A percentile compares a stretch with the other conserved stretches of the same genome.
These are phyloP conservation scores for Bipolaris gigantea DNA, from an alignment of 2,329 filamentous ascomycete genomes.

Conservation along the genomic window DNA sequence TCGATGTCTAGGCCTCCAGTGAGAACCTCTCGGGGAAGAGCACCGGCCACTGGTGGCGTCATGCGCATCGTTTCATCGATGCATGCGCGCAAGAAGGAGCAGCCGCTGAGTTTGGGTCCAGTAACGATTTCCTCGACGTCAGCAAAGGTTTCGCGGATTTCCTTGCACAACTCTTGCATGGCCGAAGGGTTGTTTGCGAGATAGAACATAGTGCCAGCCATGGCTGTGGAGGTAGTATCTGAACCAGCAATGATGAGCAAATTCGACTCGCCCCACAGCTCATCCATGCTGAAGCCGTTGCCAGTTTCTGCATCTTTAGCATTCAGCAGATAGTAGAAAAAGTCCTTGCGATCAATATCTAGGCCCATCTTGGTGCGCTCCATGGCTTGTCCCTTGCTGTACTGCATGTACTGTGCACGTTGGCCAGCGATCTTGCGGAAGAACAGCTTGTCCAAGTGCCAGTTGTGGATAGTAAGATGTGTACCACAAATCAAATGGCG, in stretches of 20 bases:
- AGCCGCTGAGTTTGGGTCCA: slow-evolving; percentile 37
- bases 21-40: slow-evolving; percentile 44
- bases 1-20: slow-evolving; percentile 44
- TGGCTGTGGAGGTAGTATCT: slow-evolving; percentile 50
- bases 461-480: slow-evolving; percentile 49
- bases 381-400: slow-evolving; percentile 48
- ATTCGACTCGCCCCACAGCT: slow-evolving; percentile 55
- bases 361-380: slow-evolving; percentile 48
- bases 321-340: slow-evolving; percentile 53
- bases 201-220: slow-evolving; percentile 50
- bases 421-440: slow-evolving; percentile 50
- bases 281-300: slow-evolving; percentile 48
- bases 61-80: slow-evolving; percentile 49
- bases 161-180: slow-evolving; percentile 38
- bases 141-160: slow-evolving; percentile 39
- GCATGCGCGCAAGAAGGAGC: slow-evolving; percentile 43
- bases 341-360: slow-evolving; percentile 49
- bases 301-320: slow-evolving; percentile 53
- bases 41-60: slow-evolving; percentile 45
- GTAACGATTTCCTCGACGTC: slow-evolving; percentile 45
- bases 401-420: slow-evolving; percentile 48
- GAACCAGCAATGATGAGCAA: slow-evolving; percentile 54
- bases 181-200: slow-evolving; percentile 45
- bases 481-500: slow-evolving; percentile 51
- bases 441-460: slow-evolving; percentile 48